phyloP scores from a whole-genome alignment of 2,329 filamentous ascomycete genomes.

The Paraconiothyrium brasiliense region DNA sequence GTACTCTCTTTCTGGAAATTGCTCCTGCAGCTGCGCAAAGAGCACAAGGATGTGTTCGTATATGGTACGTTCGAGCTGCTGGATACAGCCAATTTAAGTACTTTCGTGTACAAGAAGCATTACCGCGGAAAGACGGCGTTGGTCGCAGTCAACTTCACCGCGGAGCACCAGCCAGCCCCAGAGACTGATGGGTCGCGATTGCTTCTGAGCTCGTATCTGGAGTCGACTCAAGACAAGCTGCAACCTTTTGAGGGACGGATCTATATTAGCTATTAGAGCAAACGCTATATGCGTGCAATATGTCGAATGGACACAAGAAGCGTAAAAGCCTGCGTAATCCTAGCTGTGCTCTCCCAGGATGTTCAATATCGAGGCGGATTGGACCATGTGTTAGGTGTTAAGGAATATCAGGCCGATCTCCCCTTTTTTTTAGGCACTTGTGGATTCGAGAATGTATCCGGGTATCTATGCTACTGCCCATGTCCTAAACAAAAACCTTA shows the following conservation, averaged over 20 bases:
- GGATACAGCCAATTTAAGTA: slow-evolving; percentile 59
- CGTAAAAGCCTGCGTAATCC: no score
- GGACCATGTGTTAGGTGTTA: neutral
- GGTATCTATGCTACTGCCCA: slow-evolving; percentile 4
- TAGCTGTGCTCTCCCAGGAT: no score
- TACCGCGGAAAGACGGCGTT: slow-evolving; percentile 43
- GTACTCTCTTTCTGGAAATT: slow-evolving; percentile 70
- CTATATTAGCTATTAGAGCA: slow-evolving; percentile 42
- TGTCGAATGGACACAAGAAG: no score
- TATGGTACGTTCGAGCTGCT: slow-evolving; percentile 71
- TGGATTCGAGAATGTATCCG: neutral
- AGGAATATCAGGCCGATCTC: no score
- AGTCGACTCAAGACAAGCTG: slow-evolving; percentile 31
- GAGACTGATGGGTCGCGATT: slow-evolving; percentile 33
- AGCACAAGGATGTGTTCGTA: slow-evolving; percentile 69
- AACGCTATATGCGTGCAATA: no score
- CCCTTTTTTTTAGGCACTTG: neutral
- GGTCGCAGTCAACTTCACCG: slow-evolving; percentile 52
- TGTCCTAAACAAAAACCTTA: neutral
- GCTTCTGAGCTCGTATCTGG: slow-evolving; percentile 58
- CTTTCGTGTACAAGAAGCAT: slow-evolving; percentile 62
- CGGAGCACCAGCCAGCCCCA: slow-evolving; percentile 24
- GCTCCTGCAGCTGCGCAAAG: slow-evolving; percentile 68
- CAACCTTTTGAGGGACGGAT: slow-evolving; percentile 50
- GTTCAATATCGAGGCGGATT: no score